These are phyloP conservation scores for Tolypocladium ophioglossoides DNA, from an alignment of 2,329 filamentous ascomycete genomes.

Conservation along the genomic window DNA sequence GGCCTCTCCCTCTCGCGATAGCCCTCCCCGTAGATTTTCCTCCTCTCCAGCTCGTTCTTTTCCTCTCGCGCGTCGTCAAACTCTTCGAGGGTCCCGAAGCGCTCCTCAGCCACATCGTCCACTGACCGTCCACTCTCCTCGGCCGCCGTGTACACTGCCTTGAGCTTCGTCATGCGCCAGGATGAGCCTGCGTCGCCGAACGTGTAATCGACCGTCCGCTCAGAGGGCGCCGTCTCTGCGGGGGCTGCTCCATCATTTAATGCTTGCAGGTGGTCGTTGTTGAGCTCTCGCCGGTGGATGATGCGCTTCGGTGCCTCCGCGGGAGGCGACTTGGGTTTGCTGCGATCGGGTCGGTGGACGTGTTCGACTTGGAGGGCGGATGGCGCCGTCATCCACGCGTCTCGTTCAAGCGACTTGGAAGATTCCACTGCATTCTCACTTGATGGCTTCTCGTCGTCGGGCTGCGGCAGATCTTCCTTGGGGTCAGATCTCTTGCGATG, in stretches of 20 bases:
- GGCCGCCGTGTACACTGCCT: constrained; percentile 70
- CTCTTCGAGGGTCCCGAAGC: constrained; percentile 68
- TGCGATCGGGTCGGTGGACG: constrained; percentile 44
- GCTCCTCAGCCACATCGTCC: constrained; percentile 74
- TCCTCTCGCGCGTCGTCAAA: constrained; percentile 95
- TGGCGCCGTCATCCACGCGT: constrained; percentile 91
- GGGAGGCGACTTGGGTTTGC: constrained; percentile 41
- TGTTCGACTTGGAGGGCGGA: constrained; percentile 79
- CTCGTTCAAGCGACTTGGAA: constrained; percentile 46
- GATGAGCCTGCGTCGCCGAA: constrained; percentile 85
- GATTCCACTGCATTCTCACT: constrained; percentile 13
- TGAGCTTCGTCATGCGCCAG: constrained; percentile 95
- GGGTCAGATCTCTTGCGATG: constrained; percentile 33
- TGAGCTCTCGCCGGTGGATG: constrained; percentile 74
- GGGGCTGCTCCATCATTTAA: constrained; percentile 36
- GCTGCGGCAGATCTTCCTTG: constrained; percentile 39
- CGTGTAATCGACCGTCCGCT: constrained; percentile 56
- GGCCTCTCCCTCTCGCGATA: constrained; percentile 82
- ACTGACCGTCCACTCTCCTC: constrained; percentile 61
- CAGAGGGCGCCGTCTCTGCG: constrained; percentile 20
- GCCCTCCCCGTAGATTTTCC: constrained; percentile 71
- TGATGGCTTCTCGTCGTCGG: constrained; percentile 35
- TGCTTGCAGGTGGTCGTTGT: constrained; percentile 48
- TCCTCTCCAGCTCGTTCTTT: constrained; percentile 76
- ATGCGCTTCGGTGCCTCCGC: constrained; percentile 55